Conservation (phyloP, 148 eudicot genomes). For the Silene uniflora region DNA sequence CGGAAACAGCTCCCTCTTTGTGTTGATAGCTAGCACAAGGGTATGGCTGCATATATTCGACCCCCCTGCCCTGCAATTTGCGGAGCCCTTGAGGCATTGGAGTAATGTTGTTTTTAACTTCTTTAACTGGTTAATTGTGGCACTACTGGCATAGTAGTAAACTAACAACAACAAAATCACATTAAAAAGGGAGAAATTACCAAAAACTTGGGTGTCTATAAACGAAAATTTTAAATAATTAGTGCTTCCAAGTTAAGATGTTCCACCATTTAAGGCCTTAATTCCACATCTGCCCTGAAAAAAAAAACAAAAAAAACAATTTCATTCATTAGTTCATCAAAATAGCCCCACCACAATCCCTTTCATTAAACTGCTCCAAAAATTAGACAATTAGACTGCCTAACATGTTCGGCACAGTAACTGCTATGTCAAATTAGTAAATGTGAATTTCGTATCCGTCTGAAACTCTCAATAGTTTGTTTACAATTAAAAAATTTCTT, state of each 20-base stretch:
- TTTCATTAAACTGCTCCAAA: neutral
- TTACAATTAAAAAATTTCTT: no score
- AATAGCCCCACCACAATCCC: neutral
- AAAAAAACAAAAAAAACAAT: neutral
- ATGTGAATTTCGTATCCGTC: neutral
- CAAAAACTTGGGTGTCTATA: neutral
- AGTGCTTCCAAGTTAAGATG: no score
- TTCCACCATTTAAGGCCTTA: no score
- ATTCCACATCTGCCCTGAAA: neutral
- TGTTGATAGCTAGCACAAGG: no score
- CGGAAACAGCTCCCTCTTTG: no score
- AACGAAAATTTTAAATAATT: no score
- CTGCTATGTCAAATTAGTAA: neutral
- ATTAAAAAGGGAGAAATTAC: neutral
- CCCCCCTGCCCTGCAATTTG: no score
- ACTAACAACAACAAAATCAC: neutral
- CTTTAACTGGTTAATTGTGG: neutral
- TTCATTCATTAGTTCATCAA: neutral
- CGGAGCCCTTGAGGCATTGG: no score
- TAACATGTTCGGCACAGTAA: neutral
- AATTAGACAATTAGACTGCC: neutral
- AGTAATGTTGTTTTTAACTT: no score
- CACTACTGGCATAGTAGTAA: no score
- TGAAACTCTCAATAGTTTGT: no score
- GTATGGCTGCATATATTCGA: no score